Evolutionary conservation across 2,329 filamentous ascomycete species (phyloP).

Genomic region (Dactylellina parvicollis): DNA sequence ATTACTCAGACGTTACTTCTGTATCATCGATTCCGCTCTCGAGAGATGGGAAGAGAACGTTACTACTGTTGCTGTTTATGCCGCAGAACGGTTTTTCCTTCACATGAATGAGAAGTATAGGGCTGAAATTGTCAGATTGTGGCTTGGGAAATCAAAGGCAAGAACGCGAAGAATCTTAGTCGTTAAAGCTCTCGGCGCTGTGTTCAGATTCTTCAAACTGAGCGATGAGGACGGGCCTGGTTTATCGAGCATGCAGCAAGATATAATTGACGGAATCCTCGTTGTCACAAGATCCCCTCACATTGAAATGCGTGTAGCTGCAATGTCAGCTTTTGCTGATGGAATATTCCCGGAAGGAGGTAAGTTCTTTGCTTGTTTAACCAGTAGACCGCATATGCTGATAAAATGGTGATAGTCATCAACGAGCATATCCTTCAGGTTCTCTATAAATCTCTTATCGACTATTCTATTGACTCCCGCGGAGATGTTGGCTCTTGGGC

Average conservation of each 20-base stretch:
- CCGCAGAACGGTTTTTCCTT: slow-evolving; percentile 44
- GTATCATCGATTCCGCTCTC: slow-evolving; percentile 57
- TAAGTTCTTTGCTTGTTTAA: background rate
- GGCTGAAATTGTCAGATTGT: slow-evolving; percentile 37
- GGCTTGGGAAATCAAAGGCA: slow-evolving; percentile 51
- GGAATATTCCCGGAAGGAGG: slow-evolving; percentile 48
- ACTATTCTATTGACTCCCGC: slow-evolving; percentile 88
- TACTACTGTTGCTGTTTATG: slow-evolving; percentile 43
- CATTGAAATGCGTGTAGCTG: slow-evolving; percentile 57
- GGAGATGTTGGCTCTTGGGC: slow-evolving; percentile 92
- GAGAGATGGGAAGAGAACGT: slow-evolving; percentile 56
- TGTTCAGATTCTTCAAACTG: slow-evolving; percentile 54
- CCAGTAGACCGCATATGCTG: background rate
- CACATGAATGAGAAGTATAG: slow-evolving; percentile 49
- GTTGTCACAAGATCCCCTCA: slow-evolving; percentile 44
- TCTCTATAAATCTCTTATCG: slow-evolving; percentile 70
- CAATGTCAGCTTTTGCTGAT: slow-evolving; percentile 55
- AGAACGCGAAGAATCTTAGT: slow-evolving; percentile 49
- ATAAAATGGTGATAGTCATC: slow-evolving; percentile 18
- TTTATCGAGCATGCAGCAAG: slow-evolving; percentile 36
- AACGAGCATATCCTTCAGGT: slow-evolving; percentile 42
- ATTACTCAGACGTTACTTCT: slow-evolving; percentile 37
- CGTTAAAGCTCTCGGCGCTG: slow-evolving; percentile 56
- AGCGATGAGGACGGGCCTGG: slow-evolving; percentile 28
- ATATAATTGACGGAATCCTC: slow-evolving; percentile 55